Evolutionary conservation across 768 basidiomycete genomes (phyloP).

Genomic region (Neoboletus brunneissimus): DNA sequence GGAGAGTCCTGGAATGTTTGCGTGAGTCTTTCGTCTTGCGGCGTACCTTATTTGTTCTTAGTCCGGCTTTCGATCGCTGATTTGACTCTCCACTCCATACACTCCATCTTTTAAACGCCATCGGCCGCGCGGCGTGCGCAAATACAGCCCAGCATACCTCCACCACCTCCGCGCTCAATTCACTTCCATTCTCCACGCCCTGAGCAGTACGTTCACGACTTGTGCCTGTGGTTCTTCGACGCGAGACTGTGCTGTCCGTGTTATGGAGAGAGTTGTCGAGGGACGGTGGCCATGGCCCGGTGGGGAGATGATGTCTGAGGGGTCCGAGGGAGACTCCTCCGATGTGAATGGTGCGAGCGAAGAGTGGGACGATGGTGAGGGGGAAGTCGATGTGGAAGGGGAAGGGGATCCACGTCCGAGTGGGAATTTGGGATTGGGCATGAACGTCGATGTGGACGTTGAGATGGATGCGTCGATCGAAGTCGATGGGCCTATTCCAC

Average conservation of each 20-base stretch:
- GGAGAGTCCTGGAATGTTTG: constrained; percentile 52
- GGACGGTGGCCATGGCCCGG: constrained; percentile 31
- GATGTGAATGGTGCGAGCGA: constrained; percentile 15
- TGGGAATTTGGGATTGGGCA: constrained; percentile 20
- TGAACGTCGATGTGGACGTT: constrained; percentile 17
- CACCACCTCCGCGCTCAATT: constrained; percentile 61
- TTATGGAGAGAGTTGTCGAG: constrained; percentile 67
- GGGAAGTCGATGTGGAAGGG: constrained; percentile 26
- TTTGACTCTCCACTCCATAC: background rate
- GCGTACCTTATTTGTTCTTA: background rate
- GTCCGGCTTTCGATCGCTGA: constrained; percentile 7
- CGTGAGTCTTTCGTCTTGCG: constrained; percentile 42
- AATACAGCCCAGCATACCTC: constrained; percentile 44
- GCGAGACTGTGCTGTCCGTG: constrained; percentile 57
- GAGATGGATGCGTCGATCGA: constrained; percentile 15
- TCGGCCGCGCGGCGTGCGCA: background rate
- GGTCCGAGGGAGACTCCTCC: constrained; percentile 20
- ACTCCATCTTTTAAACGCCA: background rate
- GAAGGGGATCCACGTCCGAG: constrained; percentile 11
- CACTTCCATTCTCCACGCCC: constrained; percentile 65
- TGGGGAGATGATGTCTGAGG: constrained; percentile 26
- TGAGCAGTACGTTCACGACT: constrained; percentile 68
- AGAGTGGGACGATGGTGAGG: constrained; percentile 14
- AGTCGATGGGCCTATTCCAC: constrained; percentile 4
- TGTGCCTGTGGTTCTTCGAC: constrained; percentile 69